phyloP scores from a whole-genome alignment of 2,329 filamentous ascomycete genomes.

The Fusarium newnesense region DNA sequence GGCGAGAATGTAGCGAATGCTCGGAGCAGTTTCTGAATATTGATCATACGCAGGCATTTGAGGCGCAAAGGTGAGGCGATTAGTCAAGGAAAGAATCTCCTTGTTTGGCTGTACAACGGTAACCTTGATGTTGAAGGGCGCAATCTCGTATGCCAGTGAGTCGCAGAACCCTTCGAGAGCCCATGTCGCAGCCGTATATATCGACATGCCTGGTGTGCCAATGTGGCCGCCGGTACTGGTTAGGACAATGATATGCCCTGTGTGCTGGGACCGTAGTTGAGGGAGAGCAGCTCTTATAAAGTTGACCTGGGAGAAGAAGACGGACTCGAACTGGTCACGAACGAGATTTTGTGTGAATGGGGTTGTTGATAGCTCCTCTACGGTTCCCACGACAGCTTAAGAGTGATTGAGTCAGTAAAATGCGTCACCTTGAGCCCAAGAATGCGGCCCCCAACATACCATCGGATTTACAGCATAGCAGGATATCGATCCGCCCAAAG shows the following conservation, averaged over 20 bases:
- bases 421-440: not conserved
- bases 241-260: conserved; percentile 89
- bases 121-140: conserved; percentile 95
- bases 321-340: conserved; percentile 90
- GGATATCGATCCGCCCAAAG: conserved; percentile 89
- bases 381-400: conserved; percentile 85
- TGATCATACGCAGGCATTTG: conserved; percentile 67
- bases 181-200: conserved; percentile 94
- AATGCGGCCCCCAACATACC: conserved; percentile 57
- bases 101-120: conserved; percentile 96
- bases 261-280: conserved; percentile 79
- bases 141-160: conserved; percentile 93
- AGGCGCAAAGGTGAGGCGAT: conserved; percentile 86
- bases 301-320: conserved; percentile 96
- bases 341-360: conserved; percentile 80
- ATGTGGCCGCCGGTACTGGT: conserved; percentile 93
- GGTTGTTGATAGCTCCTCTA: conserved; percentile 86
- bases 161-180: conserved; percentile 96
- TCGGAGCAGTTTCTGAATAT: conserved; percentile 70
- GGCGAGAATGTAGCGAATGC: conserved; percentile 86
- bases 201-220: conserved; percentile 88
- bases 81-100: conserved; percentile 88
- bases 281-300: conserved; percentile 91
- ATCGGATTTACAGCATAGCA: conserved; percentile 90
- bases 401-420: conserved; percentile 25